Evolutionary conservation across 192 early-diverging fungal species (phyloP).

Genomic region (Umbelopsis sp.): DNA sequence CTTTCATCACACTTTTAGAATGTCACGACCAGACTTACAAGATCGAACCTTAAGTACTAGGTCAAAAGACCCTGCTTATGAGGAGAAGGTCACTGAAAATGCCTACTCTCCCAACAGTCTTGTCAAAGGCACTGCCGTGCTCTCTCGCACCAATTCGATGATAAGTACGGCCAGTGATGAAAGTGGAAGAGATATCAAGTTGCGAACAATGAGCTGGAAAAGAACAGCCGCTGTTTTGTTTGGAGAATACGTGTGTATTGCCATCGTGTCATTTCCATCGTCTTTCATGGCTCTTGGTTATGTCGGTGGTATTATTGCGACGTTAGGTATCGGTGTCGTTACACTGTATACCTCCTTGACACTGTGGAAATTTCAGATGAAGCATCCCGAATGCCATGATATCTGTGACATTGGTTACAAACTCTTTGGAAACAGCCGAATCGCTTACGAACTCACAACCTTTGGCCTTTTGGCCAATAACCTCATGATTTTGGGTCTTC

Average conservation of each 20-base stretch:
- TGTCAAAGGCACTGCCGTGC: slow-evolving; percentile 5
- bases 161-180: slow-evolving; percentile 4
- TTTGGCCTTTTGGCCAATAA: slow-evolving; percentile 20
- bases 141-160: slow-evolving; percentile 10
- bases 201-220: slow-evolving; percentile 18
- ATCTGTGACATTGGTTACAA: slow-evolving; percentile 15
- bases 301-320: slow-evolving; percentile 4
- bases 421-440: slow-evolving; percentile 14
- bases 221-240: slow-evolving; percentile 5
- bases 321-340: not conserved
- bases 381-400: slow-evolving; percentile 16
- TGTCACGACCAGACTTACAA: not conserved
- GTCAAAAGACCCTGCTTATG: not conserved
- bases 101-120: not conserved
- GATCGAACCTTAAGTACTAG: not conserved
- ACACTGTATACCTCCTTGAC: slow-evolving; percentile 7
- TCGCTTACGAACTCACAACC: slow-evolving; percentile 12
- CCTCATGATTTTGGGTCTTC: slow-evolving; percentile 15
- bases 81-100: not conserved
- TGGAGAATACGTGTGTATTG: slow-evolving; percentile 15
- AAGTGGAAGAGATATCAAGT: slow-evolving; percentile 12
- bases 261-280: slow-evolving; percentile 10
- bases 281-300: slow-evolving; percentile 7
- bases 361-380: slow-evolving; percentile 19
- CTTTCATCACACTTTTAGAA: too few relatives aligned